Percentiles rank a stretch among this genome's conserved stretches.
Conservation (phyloP, 2,329 filamentous ascomycete genomes). For the Pestalotiopsis sp. region DNA sequence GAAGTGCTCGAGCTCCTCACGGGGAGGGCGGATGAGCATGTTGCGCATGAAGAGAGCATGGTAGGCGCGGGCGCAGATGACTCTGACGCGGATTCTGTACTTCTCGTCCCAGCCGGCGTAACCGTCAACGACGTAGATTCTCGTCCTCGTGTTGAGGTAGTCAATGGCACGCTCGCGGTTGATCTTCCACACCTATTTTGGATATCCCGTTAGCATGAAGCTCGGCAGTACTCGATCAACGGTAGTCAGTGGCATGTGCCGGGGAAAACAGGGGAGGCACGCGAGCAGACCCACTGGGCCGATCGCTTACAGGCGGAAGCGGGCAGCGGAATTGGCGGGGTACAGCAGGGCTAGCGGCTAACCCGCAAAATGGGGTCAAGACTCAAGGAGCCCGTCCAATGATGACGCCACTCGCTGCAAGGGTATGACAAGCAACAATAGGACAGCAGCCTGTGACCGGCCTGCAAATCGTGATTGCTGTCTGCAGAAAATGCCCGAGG, state of each 20-base stretch:
- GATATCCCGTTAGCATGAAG: background rate
- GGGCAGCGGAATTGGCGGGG: slow-evolving; percentile 11
- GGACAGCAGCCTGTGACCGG: background rate
- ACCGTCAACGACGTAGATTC: slow-evolving; percentile 98
- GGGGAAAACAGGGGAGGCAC: background rate
- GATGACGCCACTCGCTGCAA: slow-evolving; percentile 11
- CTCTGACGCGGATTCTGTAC: slow-evolving; percentile 95
- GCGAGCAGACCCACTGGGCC: slow-evolving; percentile 5
- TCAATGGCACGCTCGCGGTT: slow-evolving; percentile 98
- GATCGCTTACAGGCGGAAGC: background rate
- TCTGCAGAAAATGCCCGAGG: background rate
- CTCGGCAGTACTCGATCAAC: too few relatives aligned
- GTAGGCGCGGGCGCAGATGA: slow-evolving; percentile 98
- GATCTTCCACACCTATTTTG: slow-evolving; percentile 90
- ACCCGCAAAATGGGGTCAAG: background rate
- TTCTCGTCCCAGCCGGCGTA: slow-evolving; percentile 98
- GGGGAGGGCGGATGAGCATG: slow-evolving; percentile 95
- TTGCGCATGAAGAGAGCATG: slow-evolving; percentile 99
- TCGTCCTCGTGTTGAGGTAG: slow-evolving; percentile 98
- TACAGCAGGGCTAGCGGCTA: background rate
- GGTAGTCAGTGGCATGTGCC: background rate
- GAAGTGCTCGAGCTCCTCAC: slow-evolving; percentile 94
- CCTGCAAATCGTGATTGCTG: background rate
- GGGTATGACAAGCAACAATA: background rate
- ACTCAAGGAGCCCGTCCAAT: background rate